Evolutionary conservation across 352 stramenopile genomes (phyloP), one percentile per base, ranked within the genome.

Genomic region (Phytophthora ramorum): DNA sequence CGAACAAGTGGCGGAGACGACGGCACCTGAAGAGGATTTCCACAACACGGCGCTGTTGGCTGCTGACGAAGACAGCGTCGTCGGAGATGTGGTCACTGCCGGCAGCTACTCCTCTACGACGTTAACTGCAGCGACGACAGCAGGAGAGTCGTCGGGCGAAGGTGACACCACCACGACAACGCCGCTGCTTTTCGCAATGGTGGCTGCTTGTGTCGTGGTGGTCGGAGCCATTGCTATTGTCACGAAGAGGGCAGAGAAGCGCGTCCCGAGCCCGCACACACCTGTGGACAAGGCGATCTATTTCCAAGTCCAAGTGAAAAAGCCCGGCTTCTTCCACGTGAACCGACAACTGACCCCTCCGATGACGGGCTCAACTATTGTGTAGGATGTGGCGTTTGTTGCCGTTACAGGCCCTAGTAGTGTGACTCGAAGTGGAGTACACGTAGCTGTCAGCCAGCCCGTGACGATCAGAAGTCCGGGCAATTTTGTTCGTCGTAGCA

Each of bases 231-330:
- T 71, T 16, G 20, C 22, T 0, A 43, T 63, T n/a, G 34, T 38
- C 28, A 69, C 60, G 37, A 69, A 58, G 51, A 59, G 66, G 22
- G 43, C 48, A 7, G 32, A 49, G 0, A 48, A 22, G 37, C 51
- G 19, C 0, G 24, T 57, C 5, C 22, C 57, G 24, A 71, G 55
- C 26, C 61, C 66, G 8, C 47, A 50, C 26, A 66, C 66, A 16
- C 66, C 66, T 0, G 26, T 47, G 19, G 60, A 67, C 35, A 65
- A 69, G 30, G n/a, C 30, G 8, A 69, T 57, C 54, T 74, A 74
- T 48, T 70, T 63, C 41, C 52, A 59, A 9, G 54, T 65, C 26
- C 20, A 65, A 54, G 58, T 54, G 12, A 54, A 56, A 30, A 69
- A 69, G 40, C 26, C 32, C 1, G 26, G 45, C 3, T 40, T 53